Base-by-base conservation (phyloP, 1,139 yeast species). In the Diutina neorugosa region DNA sequence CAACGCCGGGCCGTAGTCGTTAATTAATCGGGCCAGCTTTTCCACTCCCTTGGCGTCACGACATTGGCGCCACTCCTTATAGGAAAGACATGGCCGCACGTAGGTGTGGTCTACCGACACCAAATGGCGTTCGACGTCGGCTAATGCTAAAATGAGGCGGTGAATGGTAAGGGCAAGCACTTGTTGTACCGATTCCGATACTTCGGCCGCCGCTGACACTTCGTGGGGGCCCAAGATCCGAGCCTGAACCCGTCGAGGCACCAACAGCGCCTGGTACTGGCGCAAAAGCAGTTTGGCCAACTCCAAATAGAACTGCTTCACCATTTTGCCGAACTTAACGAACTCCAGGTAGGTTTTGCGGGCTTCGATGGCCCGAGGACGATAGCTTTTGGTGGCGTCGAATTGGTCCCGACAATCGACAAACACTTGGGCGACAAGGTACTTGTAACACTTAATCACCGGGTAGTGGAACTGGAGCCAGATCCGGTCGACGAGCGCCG, bases 391-490 rank as follows among this genome's bases (percentile, higher is more conserved):
- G 55, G 53, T 56, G 25, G 6, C 44, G 48, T 34, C 61, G 51
- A 54, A 61, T 9, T 57, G 59, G 2, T 58, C 58, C 5, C 53
- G 52, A 53, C 60, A 58, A 7, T 52, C 62, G 21, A 60, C 57
- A 49, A 58, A 68, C 31, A 70, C 58, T 2, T 59, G 60, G 5
- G 68, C 67, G 60, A 77, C 80, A 52, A 69, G 74, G 11, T 62
- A 58, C 58, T 75, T 78, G 58, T 71, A 82, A 61, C 74, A 76
- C 58, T 81, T 82, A 56, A 83, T 73, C 1, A 80, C 74, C 0
- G 88, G 88, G 59, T 82, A 81, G 59, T 82, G 85, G 60, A 84
- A 75, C 16, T 80, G 78, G 25, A 70, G 62, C 90, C 90, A 84
- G 20, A 81, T 63, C 5, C 64, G 59, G 51, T 80, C 84, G 23